Evolutionary conservation across 2,329 filamentous ascomycete species (phyloP), one percentile per base, ranked within the genome.

Genomic region (Colletotrichum kahawae): DNA sequence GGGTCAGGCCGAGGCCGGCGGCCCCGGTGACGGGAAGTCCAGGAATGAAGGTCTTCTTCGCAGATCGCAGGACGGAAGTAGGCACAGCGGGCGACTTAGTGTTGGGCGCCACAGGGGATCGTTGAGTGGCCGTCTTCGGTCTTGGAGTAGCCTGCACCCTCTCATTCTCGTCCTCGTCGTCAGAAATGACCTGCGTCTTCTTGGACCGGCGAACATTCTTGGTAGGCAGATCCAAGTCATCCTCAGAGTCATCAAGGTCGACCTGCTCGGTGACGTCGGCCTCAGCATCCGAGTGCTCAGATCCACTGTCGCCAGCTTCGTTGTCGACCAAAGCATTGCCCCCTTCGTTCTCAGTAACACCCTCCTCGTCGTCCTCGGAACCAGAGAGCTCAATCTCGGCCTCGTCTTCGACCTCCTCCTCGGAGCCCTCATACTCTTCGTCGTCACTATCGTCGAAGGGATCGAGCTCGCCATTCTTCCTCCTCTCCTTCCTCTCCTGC

Each of bases 1-100:
- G 96, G 0, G 95, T 97, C 59, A 98, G 88, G 12, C 95, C 94
- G 56, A 98, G 85, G 4, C 92, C 92, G 43, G 91, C 92, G 27
- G 91, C 88, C 0, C 88, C 90, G 27, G 88, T 83, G 5, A 93
- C 87, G 4, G 92, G 90, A 24, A 95, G 84, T 2, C 92, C 93
- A 5, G 93, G 93, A 73, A 95, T 93, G 78, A 93, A 93, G 0
- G 87, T 90, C 83, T 94, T 94, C 74, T 90, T 92, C 4, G 92
- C 92, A 5, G 92, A 94, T 54, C 92, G 90, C n/a, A 93, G 82
- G 3, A 93, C 91, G 0, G 92, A 94, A 18, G 88, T 91, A 5
- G 92, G 93, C 14, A 86, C 85, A n/a, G 84, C 86, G 4, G 89
- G 90, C 21, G 91, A 92, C 10, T 83, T 81, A 4, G 84, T 84